Evolutionary conservation across 257 asterid species (phyloP), one percentile per base, ranked within the genome.

Genomic region (Solanum clarkiae): DNA sequence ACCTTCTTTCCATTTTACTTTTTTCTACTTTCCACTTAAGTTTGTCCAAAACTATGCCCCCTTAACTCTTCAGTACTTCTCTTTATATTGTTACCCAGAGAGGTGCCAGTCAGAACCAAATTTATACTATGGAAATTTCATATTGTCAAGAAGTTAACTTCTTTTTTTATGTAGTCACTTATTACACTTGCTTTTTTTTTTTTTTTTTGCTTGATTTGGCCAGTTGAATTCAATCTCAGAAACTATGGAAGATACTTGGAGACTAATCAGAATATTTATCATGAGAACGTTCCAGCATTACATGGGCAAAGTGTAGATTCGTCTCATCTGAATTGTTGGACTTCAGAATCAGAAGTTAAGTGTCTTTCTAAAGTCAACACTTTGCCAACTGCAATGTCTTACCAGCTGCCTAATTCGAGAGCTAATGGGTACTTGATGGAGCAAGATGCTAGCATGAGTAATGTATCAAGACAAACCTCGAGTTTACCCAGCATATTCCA

Each of bases 381-480:
- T 85, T 86, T 84, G 85, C 66, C 84, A 49, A 22, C 91, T 47
- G 86, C 83, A 79, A 81, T 83, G 87, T 56, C 54, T 83, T 88
- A 81, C 70, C 68, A 84, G 87, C 82, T 84, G 68, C 88, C 88
- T 24, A 47, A 79, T 84, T 60, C 62, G 74, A 89, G 45, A 51
- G 56, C 80, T 75, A 47, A 85, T 68, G 65, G 88, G 65, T 57
- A n/a, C 83, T 29, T 70, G 44, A 49, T 63, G 17, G 80, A 62
- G 79, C 86, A 86, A 55, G 75, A 85, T 47, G 85, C 80, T 53
- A 36, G 57, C 80, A 87, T 80, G 26, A 66, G 69, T 60, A 13
- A 66, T 80, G 80, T 79, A 57, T 69, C 84, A 42, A 71, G 72
- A 14, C 84, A 81, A 63, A 57, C 53, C 47, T 68, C 91, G 85